phyloP scores from a whole-genome alignment of 345 rosid genomes.

The Punica granatum region DNA sequence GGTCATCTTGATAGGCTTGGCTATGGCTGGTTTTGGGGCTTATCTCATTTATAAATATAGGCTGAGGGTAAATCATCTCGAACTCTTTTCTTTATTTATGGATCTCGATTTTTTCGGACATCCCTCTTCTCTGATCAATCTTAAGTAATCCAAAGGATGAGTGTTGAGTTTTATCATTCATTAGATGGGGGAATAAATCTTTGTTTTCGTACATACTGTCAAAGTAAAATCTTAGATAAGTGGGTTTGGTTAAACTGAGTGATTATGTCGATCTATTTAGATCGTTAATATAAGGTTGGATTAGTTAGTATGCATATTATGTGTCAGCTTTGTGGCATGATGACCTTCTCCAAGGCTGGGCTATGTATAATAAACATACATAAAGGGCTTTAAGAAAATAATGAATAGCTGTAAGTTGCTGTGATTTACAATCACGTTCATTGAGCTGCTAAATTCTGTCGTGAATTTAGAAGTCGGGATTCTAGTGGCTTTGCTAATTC shows the following conservation, averaged over 20 bases:
- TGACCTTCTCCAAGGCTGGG: not conserved
- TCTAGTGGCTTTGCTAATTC: not conserved
- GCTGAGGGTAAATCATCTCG: slow-evolving; percentile 54
- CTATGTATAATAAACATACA: not conserved
- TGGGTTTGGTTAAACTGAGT: not conserved
- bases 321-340: not conserved
- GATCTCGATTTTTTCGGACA: not conserved
- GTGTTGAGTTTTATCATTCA: not conserved
- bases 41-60: slow-evolving; percentile 86
- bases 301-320: not conserved
- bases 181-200: not conserved
- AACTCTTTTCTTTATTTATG: not conserved
- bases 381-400: not conserved
- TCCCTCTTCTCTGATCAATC: not conserved
- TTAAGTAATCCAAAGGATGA: not conserved
- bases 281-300: not conserved
- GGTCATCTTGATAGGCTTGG: slow-evolving; percentile 76
- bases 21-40: slow-evolving; percentile 67
- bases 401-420: not conserved
- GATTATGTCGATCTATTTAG: not conserved
- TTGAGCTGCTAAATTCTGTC: not conserved
- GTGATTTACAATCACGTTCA: not conserved
- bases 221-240: not conserved
- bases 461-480: not conserved
- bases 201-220: not conserved